Base-by-base conservation (phyloP, 371 early-diverging fungal species). In the Rhizopus arrhizus region DNA sequence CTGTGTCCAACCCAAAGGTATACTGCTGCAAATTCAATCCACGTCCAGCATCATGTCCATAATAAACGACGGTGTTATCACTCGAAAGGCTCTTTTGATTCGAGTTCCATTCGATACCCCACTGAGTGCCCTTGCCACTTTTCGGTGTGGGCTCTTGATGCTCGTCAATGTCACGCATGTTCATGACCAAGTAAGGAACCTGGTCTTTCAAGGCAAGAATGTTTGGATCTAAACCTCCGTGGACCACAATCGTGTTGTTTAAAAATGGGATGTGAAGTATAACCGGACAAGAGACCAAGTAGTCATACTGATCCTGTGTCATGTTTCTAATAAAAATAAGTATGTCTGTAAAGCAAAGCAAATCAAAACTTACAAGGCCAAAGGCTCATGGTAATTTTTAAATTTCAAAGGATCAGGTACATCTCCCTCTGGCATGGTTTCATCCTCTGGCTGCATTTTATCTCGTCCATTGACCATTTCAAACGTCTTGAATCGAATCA, bases 21-120 rank as follows among this genome's bases (percentile, higher is more conserved):
- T 74, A 72, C 1, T 64, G 31, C 48, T 82, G 73, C 5, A 88
- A 50, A 36, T 83, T 78, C 54, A 91, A 67, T 12, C 81, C 81
- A 22, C 88, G 73, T 0, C 80, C 64, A 3, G 91, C 85, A 46
- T 85, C 89, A 64, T 91, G 91, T 1, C 91, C 91, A 63, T 90
- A 91, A 33, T 82, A 78, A 10, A 86, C 46, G 9, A 50, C 58
- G 48, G 53, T 70, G 46, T 73, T 69, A 8, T 54, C 47, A 3
- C 22, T 45, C 0, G 52, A 53, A 38, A 48, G 53, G 9, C 53
- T 56, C 13, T 49, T 41, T 40, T 78, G 78, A 9, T 62, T 70
- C n/a, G 55, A 42, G 7, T 82, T 82, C 74, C 82, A 86, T 35
- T 56, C 31, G 2, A 66, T 48, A 0, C 74, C 65, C 88, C 86